Base-by-base conservation (phyloP, 176 grass and related monocot genomes). In the Zea luxurians region DNA sequence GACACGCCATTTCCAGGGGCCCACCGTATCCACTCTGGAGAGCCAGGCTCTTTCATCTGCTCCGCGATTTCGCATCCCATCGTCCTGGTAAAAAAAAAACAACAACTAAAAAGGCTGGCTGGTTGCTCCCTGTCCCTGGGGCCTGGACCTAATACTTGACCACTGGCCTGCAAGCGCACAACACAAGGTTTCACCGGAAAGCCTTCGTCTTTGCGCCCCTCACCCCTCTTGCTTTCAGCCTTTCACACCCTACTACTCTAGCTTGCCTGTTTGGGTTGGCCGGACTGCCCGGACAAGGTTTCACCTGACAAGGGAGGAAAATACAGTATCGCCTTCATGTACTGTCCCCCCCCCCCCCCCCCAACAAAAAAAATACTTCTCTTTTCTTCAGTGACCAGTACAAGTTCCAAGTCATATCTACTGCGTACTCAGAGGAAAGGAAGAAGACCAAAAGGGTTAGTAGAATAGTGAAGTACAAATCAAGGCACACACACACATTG, bases 161-260 rank as follows among this genome's bases (percentile, higher is more conserved):
- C 55, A 69, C 64, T 77, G 42, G 72, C 63, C 54, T 42, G 55
- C 64, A 37, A 77, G 16, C 34, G 66, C 71, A 66, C 13, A 74
- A 61, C 71, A 66, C 13, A 74, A 61, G 55, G 35, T 54, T 77
- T 62, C 17, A 42, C 6, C 35, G 11, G 18, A 64, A 44, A 70
- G 45, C 36, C 48, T 55, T 55, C 38, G 0, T 58, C 71, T 37
- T 49, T 61, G 18, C 44, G 12, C 13, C n/a, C 8, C 45, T 13
- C 27, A 27, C 27, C 27, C 27, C 27, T 27, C 27, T 27, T 27
- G 27, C 27, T 27, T 27, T 27, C 27, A 27, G 27, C 27, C 27
- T 27, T 27, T 27, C 27, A 27, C 27, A 27, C 27, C 27, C 27
- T 27, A 27, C 27, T 27, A 27, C 27, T 1, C 27, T 27, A 27